Evolutionary conservation across 2,329 filamentous ascomycete genomes (phyloP).

Genomic region (Colletotrichum destructivum): DNA sequence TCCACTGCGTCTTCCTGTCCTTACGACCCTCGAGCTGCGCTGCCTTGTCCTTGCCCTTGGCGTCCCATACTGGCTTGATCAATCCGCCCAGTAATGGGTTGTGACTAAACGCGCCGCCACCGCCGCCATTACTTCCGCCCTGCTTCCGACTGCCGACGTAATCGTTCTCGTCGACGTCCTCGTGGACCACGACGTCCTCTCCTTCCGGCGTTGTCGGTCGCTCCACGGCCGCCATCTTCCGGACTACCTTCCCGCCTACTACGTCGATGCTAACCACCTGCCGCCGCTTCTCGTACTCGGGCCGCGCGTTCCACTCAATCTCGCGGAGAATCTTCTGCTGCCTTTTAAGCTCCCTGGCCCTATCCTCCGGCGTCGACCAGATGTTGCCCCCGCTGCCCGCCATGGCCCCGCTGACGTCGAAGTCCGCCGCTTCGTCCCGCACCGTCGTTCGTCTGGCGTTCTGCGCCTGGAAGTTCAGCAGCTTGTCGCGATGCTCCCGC

Average conservation of each 20-base stretch:
- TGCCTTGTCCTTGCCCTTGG: slow-evolving; percentile 70
- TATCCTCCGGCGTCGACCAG: slow-evolving; percentile 88
- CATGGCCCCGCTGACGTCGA: slow-evolving; percentile 66
- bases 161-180: slow-evolving; percentile 49
- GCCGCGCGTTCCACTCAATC: slow-evolving; percentile 87
- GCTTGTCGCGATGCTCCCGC: slow-evolving; percentile 83
- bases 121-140: slow-evolving; percentile 59
- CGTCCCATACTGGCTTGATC: slow-evolving; percentile 74
- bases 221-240: slow-evolving; percentile 77
- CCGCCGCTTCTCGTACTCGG: slow-evolving; percentile 90
- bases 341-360: slow-evolving; percentile 85
- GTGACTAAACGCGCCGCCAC: slow-evolving; percentile 74
- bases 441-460: slow-evolving; percentile 89
- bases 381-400: slow-evolving; percentile 71
- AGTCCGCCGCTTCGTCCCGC: slow-evolving; percentile 84
- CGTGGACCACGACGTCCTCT: slow-evolving; percentile 43
- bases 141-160: slow-evolving; percentile 27
- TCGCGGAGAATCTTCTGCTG: slow-evolving; percentile 89
- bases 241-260: slow-evolving; percentile 82
- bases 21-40: slow-evolving; percentile 58
- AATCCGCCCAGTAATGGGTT: slow-evolving; percentile 78
- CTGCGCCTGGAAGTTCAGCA: slow-evolving; percentile 87
- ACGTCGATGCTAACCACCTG: slow-evolving; percentile 90
- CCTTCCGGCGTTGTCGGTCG: slow-evolving; percentile 68
- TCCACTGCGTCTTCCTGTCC: slow-evolving; percentile 65